These are phyloP conservation scores for Cicer arietinum DNA, from an alignment of 306 rosid species.

Conservation along the genomic window DNA sequence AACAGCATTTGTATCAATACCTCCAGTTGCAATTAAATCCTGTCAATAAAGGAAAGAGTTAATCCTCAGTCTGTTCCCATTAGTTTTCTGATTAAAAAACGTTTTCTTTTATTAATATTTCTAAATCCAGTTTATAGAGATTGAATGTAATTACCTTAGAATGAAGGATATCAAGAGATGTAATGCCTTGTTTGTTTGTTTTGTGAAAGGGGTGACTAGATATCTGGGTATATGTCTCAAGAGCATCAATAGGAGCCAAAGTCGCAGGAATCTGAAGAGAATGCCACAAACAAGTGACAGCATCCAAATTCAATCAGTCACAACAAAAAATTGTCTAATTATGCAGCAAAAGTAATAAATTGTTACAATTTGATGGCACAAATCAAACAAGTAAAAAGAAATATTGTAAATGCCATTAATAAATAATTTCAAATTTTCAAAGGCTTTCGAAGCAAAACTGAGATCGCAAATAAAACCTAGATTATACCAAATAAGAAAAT, in stretches of 20 bases:
- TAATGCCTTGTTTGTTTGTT: constrained; percentile 94
- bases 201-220: constrained; percentile 97
- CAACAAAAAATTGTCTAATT: neutral
- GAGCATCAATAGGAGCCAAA: constrained; percentile 78
- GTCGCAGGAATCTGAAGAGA: constrained; percentile 74
- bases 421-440: neutral
- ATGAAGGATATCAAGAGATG: constrained; percentile 73
- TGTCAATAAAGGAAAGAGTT: constrained; percentile 44
- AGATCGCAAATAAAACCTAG: neutral
- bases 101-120: neutral
- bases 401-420: neutral
- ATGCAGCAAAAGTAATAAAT: neutral
- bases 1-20: constrained; percentile 91
- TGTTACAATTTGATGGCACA: constrained; percentile 21
- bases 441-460: neutral
- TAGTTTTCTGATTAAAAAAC: neutral
- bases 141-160: constrained; percentile 63
- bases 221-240: constrained; percentile 90
- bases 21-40: constrained; percentile 96
- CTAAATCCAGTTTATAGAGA: neutral
- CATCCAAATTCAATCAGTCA: constrained; percentile 25
- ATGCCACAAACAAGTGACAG: constrained; percentile 21
- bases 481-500: constrained; percentile 2
- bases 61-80: constrained; percentile 16
- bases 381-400: constrained; percentile 15